Evolutionary conservation across 2,329 filamentous ascomycete species (phyloP).

Genomic region (Alternaria sp.): DNA sequence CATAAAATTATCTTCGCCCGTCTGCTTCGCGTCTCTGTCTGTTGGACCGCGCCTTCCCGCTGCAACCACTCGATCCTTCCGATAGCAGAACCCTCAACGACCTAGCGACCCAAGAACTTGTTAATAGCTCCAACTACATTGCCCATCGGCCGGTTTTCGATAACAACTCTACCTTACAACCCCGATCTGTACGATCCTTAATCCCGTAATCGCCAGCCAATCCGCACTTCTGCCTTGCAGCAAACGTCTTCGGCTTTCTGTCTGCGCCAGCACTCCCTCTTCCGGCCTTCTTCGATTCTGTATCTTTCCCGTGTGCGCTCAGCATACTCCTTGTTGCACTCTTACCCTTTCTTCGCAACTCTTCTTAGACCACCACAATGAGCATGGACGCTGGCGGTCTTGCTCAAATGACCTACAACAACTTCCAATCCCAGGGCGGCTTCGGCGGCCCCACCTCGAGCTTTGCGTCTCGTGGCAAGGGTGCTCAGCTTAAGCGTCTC

Average conservation of each 20-base stretch:
- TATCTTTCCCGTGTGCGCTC: slow-evolving; percentile 40
- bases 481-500: slow-evolving; percentile 88
- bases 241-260: slow-evolving; percentile 29
- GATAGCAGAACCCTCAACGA: slow-evolving; percentile 14
- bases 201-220: slow-evolving; percentile 48
- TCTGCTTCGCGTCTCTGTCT: slow-evolving; percentile 3
- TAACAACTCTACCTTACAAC: slow-evolving; percentile 39
- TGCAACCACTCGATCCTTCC: slow-evolving; percentile 28
- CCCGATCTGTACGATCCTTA: slow-evolving; percentile 51
- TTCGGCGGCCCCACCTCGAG: slow-evolving; percentile 80
- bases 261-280: slow-evolving; percentile 34
- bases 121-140: slow-evolving; percentile 50
- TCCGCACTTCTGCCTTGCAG: slow-evolving; percentile 30
- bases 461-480: slow-evolving; percentile 85
- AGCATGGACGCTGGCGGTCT: slow-evolving; percentile 97
- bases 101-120: slow-evolving; percentile 35
- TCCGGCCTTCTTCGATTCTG: slow-evolving; percentile 41
- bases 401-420: slow-evolving; percentile 97
- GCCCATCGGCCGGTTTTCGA: slow-evolving; percentile 49
- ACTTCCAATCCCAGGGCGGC: slow-evolving; percentile 67
- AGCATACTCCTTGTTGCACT: slow-evolving; percentile 41
- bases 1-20: slow-evolving; percentile 25
- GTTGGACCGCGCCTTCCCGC: slow-evolving; percentile 25
- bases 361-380: slow-evolving; percentile 47
- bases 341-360: slow-evolving; percentile 41